These are phyloP conservation scores for Saccharomycopsis vini DNA, from an alignment of 805 yeast species.

Conservation along the genomic window DNA sequence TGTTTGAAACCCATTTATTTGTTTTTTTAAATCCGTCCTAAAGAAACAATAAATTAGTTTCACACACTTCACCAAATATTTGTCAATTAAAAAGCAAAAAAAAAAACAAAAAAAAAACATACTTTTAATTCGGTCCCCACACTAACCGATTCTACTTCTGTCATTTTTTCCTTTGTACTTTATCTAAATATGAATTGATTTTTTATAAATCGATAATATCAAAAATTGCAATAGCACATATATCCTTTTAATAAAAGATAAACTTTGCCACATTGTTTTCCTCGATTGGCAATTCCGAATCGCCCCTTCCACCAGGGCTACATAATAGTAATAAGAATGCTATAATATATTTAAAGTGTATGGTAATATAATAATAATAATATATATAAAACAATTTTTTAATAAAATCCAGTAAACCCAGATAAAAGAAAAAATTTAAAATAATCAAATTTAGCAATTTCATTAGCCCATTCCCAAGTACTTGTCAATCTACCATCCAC, in stretches of 20 bases:
- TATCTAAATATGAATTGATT: no score
- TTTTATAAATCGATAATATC: no score
- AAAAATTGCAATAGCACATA: no score
- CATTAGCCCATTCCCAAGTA: conserved; percentile 78
- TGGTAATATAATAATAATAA: no score
- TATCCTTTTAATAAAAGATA: no score
- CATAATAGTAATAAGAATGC: no score
- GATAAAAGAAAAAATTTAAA: conserved; percentile 50
- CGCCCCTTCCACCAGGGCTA: no score
- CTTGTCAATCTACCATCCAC: conserved; percentile 75
- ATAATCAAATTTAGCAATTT: conserved; percentile 58
- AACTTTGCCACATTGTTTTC: no score
- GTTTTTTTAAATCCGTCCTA: conserved; percentile 48
- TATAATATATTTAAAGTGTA: no score
- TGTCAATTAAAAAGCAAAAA: neutral
- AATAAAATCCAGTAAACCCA: conserved; percentile 66
- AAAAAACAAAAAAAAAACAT: neutral
- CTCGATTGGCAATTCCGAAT: no score
- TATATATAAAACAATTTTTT: neutral
- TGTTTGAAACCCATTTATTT: conserved; percentile 67
- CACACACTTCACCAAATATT: neutral
- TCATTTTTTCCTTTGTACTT: neutral
- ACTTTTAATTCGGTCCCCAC: conserved; percentile 20
- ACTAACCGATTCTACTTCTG: conserved; percentile 22
- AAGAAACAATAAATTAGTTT: neutral